Percentiles rank a stretch among this genome's conserved stretches.
Evolutionary conservation across 176 grass and related monocot genomes (phyloP).

Genomic region (Phoenix dactylifera): DNA sequence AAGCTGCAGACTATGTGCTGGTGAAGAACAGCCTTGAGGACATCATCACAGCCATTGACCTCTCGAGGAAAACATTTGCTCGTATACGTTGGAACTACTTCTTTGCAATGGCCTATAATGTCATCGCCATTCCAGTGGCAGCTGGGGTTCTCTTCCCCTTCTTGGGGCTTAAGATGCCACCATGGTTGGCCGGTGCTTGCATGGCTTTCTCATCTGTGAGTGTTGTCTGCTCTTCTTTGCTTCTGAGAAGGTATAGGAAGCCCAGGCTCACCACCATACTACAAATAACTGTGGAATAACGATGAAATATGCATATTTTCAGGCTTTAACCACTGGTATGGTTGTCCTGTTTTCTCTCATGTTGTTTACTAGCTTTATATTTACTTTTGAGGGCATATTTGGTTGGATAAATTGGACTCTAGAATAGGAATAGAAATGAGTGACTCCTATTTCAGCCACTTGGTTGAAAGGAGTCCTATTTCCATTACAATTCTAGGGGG

Average conservation of each 20-base stretch:
- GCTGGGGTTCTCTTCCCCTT: slow-evolving; percentile 59
- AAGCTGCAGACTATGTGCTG: slow-evolving; percentile 75
- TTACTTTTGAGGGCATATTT: too few species aligned
- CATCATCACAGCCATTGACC: slow-evolving; percentile 84
- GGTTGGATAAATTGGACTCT: too few species aligned
- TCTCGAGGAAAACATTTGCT: slow-evolving; percentile 72
- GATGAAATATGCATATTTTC: too few species aligned
- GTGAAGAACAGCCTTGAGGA: slow-evolving; percentile 91
- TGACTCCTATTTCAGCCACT: too few species aligned
- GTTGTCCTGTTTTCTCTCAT: too few species aligned
- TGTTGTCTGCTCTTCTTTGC: slow-evolving; percentile 77
- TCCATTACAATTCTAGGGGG: too few species aligned
- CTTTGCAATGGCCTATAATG: slow-evolving; percentile 65
- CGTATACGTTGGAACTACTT: slow-evolving; percentile 82
- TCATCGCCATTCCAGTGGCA: slow-evolving; percentile 55
- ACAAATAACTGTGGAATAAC: slow-evolving; percentile 92
- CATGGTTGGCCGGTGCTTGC: slow-evolving; percentile 75
- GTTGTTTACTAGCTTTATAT: too few species aligned
- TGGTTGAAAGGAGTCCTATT: too few species aligned
- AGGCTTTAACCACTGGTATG: too few species aligned
- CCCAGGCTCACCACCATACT: slow-evolving; percentile 75
- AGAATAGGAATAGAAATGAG: too few species aligned
- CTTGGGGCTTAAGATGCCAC: slow-evolving; percentile 51
- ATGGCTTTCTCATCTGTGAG: slow-evolving; percentile 91
- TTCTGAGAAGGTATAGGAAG: slow-evolving; percentile 84